Base-by-base conservation (phyloP, 1,139 yeast genomes). In the Meyerozyma carpophila region DNA sequence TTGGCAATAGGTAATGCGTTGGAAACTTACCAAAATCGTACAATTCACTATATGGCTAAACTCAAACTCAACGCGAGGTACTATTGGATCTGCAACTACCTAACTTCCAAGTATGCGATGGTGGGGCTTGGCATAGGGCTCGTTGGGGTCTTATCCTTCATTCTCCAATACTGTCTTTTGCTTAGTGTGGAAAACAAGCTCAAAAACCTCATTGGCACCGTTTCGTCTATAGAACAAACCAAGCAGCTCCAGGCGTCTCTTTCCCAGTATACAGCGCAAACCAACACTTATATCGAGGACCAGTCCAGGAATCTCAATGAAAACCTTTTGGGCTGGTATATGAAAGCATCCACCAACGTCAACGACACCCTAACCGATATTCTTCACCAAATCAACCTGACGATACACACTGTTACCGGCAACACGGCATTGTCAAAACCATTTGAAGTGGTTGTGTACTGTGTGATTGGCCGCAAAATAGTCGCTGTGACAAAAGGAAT, bases 391-490 rank as follows among this genome's bases (percentile, higher is more conserved):
- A 67, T 86, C 64, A 81, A 84, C 55, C 54, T 61, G 3, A 81
- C 80, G 0, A 62, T 93, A 9, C 48, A 54, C 39, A 50, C 55
- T 3, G 73, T 82, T 0, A 90, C 93, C 62, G 79, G 81, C 3
- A 73, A 71, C 4, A 88, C 98, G 0, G 78, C 87, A 0, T 67
- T 93, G 13, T 77, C 81, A 39, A 57, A 58, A 1, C 86, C 95
- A 0, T 71, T 91, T 53, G 75, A 65, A 31, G 66, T 81, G 0
- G 80, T 90, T 1, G 85, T 90, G 5, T 81, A 82, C 41, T 93
- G 98, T 64, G 79, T 87, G 1, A 68, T 93, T 36, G 94, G 90
- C 11, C 70, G 83, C 44, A 93, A 91, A 57, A 60, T 91, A 6
- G 69, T 71, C 4, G 71, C 74, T 29, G 66, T 90, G 0, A 86